phyloP scores from a whole-genome alignment of 768 basidiomycete genomes.

The Collybia mongolica region DNA sequence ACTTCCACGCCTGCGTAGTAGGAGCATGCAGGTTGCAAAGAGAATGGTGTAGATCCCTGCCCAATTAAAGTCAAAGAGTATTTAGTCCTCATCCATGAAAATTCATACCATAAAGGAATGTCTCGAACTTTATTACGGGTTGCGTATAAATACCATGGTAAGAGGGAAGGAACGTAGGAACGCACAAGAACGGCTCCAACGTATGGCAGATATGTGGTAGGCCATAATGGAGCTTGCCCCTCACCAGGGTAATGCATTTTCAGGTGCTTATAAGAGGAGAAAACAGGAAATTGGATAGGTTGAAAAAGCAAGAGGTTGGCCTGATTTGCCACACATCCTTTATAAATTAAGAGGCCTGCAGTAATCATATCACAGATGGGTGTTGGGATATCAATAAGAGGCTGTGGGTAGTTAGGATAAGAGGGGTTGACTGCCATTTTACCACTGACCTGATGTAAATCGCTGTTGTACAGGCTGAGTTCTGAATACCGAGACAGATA shows the following conservation, averaged over 20 bases:
- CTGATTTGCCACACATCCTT: not conserved
- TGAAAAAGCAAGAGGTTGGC: not conserved
- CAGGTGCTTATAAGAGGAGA: not conserved
- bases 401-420: too few species aligned
- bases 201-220: not conserved
- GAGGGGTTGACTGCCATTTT: too few species aligned
- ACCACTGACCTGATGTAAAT: too few species aligned
- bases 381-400: too few species aligned
- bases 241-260: slow-evolving; percentile 4
- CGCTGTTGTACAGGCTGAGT: too few species aligned
- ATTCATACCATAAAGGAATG: slow-evolving; percentile 15
- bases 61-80: not conserved
- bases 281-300: too few species aligned
- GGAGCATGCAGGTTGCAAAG: slow-evolving; percentile 7
- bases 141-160: not conserved
- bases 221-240: not conserved
- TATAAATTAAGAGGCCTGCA: too few species aligned
- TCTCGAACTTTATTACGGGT: slow-evolving; percentile 11
- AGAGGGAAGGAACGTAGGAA: not conserved
- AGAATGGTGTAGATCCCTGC: slow-evolving; percentile 14
- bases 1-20: slow-evolving; percentile 2
- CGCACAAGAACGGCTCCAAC: slow-evolving; percentile 2
- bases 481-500: too few species aligned
- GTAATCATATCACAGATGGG: too few species aligned
- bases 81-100: not conserved